Evolutionary conservation across 1,139 yeast species (phyloP), one percentile per base, ranked within the genome.

Genomic region (Diutina sp.): DNA sequence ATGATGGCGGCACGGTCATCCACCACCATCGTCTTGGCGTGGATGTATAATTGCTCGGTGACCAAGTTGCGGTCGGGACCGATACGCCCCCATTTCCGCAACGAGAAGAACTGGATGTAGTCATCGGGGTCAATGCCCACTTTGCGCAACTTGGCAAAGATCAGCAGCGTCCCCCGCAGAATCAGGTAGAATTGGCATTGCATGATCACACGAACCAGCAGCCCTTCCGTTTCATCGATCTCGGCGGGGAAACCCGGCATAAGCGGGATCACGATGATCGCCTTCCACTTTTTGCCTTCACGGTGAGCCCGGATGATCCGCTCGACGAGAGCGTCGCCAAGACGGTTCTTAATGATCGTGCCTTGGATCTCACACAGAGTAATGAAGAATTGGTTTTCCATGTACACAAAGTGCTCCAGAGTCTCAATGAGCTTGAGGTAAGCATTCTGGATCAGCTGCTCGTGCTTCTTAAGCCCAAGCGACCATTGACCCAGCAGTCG

Each of bases 211-310:
- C 99, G 81, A 6, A 95, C 93, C 28, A 96, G 83, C 0, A 97
- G 87, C 6, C 97, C 99, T 63, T 90, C 97, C 6, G 95, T 88
- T 61, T 88, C 83, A 67, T 93, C 98, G 45, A 95, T 96, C 62
- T 90, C 90, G 18, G 96, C 85, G 65, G 89, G 96, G 68, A 95
- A 95, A 0, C 99, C 99, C 1, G 99, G 99, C 95, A 93, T 90
- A 63, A 95, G 75, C 3, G 99, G 99, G 60, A 95, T 90, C 6
- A 93, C 80, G 60, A 93, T 85, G 21, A 90, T 80, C 0, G 98
- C 98, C 62, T 85, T 85, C 99, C 99, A 95, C 30, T 74, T 70
- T 57, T 84, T 87, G 4, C 84, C 83, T 60, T 86, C 88, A 59
- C 80, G 79, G 65, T 88, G 87, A 0, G 99, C 99, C 55, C 90